Base-by-base conservation (phyloP, 2,329 filamentous ascomycete species). In the Fusarium hainanense region DNA sequence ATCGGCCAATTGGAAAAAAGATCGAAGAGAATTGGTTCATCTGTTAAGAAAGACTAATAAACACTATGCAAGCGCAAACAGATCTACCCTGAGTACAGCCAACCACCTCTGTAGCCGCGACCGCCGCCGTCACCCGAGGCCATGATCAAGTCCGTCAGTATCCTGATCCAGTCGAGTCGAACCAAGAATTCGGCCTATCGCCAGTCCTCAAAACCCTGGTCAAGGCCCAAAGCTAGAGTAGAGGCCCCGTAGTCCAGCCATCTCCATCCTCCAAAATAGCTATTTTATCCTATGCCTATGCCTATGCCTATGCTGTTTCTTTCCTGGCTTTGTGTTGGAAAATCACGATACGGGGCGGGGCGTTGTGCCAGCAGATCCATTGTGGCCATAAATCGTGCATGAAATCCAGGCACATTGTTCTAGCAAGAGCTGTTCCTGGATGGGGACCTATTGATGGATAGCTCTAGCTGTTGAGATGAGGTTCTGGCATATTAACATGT, bases 261-360 rank as follows among this genome's bases (percentile, higher is more conserved):
- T 69, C 23, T 67, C 54, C 57, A 41, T 62, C 50, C 60, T 52
- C 66, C 59, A 43, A 60, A 63, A 66, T 59, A 70, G 56, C 65
- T 47, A 44, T 44, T 49, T n/a, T 58, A 44, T 55, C 20, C 46
- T 54, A 41, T 47, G 44, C 44, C 49, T 52, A 52, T 52, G 54
- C 23, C 32, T 49, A 49, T 52, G 54, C 23, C 32, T 49, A 49
- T 51, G 47, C 37, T 61, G 40, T 68, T 64, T 68, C 25, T 62
- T 66, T 70, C 70, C 60, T 66, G 34, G 59, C 50, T 55, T 52
- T 41, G 34, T 52, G 61, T 56, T 54, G 52, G 60, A 68, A 67
- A 72, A 66, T 72, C 73, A 71, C 64, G 68, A 74, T 72, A 62
- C 58, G 55, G 47, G 68, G 73, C 71, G 72, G 73, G 73, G 69